phyloP scores from a whole-genome alignment of 1,284 basidiomycete species.

The Trichosporon faecale region DNA sequence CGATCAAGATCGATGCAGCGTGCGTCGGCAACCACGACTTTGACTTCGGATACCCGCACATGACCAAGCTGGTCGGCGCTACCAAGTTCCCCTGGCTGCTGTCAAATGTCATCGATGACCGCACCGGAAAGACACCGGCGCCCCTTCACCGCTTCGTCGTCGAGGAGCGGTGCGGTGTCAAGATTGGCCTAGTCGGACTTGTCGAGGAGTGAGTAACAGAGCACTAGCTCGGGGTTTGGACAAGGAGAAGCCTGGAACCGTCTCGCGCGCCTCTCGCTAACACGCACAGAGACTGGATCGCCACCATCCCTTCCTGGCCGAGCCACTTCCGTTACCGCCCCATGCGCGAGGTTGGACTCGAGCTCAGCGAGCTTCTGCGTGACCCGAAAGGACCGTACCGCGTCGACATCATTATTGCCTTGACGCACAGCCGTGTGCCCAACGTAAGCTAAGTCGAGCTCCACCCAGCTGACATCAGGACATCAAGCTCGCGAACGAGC shows the following conservation, averaged over 20 bases:
- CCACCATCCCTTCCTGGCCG: slow-evolving; percentile 79
- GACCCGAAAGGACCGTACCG: slow-evolving; percentile 65
- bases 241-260: not conserved
- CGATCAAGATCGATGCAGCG: slow-evolving; percentile 46
- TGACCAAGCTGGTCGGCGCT: slow-evolving; percentile 67
- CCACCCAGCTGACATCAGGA: slow-evolving; percentile 57
- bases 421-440: slow-evolving; percentile 73
- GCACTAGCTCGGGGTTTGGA: not conserved
- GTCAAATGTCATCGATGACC: slow-evolving; percentile 68
- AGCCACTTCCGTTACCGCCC: slow-evolving; percentile 65
- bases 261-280: not conserved
- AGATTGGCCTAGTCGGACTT: slow-evolving; percentile 74
- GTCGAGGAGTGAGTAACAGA: slow-evolving; percentile 66
- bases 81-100: slow-evolving; percentile 70
- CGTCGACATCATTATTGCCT: slow-evolving; percentile 74
- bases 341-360: slow-evolving; percentile 64
- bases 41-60: slow-evolving; percentile 76
- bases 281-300: slow-evolving; percentile 71
- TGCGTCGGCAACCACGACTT: slow-evolving; percentile 72
- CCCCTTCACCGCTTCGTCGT: slow-evolving; percentile 62
- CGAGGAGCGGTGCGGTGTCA: slow-evolving; percentile 64
- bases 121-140: slow-evolving; percentile 61
- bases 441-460: slow-evolving; percentile 57
- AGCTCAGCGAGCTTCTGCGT: slow-evolving; percentile 67
- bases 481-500: slow-evolving; percentile 62